Conservation (phyloP, 192 early-diverging fungal genomes). For the Linnemannia exigua region DNA sequence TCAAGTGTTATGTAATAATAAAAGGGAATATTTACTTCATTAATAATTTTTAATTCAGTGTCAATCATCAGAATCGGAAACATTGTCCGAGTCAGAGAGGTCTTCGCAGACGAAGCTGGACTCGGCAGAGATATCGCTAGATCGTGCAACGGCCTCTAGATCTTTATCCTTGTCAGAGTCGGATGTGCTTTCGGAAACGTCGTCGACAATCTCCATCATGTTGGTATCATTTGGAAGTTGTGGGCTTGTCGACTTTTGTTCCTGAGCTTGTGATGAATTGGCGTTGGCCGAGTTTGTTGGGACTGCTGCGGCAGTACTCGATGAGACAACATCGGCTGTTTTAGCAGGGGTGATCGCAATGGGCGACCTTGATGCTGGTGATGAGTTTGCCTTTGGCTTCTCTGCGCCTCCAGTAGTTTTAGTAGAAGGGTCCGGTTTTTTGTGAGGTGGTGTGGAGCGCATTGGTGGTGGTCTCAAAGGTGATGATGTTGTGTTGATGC, state of each 20-base stretch:
- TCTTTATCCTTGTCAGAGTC: constrained; percentile 32
- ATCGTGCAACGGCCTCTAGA: not conserved
- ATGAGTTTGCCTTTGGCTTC: not conserved
- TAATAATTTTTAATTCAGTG: not conserved
- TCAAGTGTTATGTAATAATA: not conserved
- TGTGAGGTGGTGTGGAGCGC: not conserved
- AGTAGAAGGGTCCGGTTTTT: not conserved
- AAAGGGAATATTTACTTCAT: constrained; percentile 6
- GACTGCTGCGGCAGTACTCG: not conserved
- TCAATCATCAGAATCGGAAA: not conserved
- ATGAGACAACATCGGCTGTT: not conserved
- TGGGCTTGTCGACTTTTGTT: not conserved
- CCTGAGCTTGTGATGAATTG: not conserved
- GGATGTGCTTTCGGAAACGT: constrained; percentile 23
- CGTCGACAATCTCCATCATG: constrained; percentile 3
- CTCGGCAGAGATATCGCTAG: constrained; percentile 36
- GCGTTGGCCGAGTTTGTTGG: not conserved
- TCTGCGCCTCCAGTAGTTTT: not conserved
- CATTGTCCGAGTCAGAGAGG: constrained; percentile 31
- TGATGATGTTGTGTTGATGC: not conserved
- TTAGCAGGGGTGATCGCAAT: not conserved
- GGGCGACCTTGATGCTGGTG: not conserved
- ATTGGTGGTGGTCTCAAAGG: not conserved
- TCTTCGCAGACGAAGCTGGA: constrained; percentile 42
- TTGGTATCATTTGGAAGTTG: not conserved